Base-by-base conservation (phyloP, 2,329 filamentous ascomycete species). In the Xylariaceae sp. region DNA sequence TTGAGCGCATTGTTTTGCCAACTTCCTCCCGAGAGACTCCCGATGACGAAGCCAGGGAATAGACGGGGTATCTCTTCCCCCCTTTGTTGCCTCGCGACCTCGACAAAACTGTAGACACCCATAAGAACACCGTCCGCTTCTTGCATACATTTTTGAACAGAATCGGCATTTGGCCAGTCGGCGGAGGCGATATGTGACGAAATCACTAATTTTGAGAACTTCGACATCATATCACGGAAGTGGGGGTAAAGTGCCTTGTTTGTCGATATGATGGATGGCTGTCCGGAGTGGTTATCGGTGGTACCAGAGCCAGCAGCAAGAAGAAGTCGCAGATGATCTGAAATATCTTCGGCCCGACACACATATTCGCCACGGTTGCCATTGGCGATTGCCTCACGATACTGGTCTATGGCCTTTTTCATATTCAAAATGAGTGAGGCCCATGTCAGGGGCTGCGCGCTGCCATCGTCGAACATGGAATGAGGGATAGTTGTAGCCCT, bases 161-260 rank as follows among this genome's bases (percentile, higher is more conserved):
- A 95, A 74, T 99, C 94, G 13, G 90, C 87, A 57, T 93, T 92
- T 7, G 93, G 92, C 85, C 92, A 97, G 76, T 99, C 94, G 39
- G 93, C 90, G 4, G 93, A 92, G 45, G 94, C 94, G 72, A 99
- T 97, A 72, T 99, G 94, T 11, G 94, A 97, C 2, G 94, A 99
- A 53, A 99, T 87, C 50, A 99, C 94, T 8, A 99, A 81, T 74
- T 99, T 99, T n/a, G 94, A 97, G 74, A 99, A 99, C 69, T 96
- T 92, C 50, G 94, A 97, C 94, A 99, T 99, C 87, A 97, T 97
- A 72, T 97, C 94, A 56, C 94, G 83, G 76, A 99, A 99, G 74
- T 97, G 92, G 23, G 94, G 94, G 71, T 97, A 97, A 13, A 99
- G 79, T 0, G 92, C 90, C 74, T 97, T 97, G 79, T 99, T 99